phyloP scores from a whole-genome alignment of 2,329 filamentous ascomycete species.

The Colletotrichum sp. region DNA sequence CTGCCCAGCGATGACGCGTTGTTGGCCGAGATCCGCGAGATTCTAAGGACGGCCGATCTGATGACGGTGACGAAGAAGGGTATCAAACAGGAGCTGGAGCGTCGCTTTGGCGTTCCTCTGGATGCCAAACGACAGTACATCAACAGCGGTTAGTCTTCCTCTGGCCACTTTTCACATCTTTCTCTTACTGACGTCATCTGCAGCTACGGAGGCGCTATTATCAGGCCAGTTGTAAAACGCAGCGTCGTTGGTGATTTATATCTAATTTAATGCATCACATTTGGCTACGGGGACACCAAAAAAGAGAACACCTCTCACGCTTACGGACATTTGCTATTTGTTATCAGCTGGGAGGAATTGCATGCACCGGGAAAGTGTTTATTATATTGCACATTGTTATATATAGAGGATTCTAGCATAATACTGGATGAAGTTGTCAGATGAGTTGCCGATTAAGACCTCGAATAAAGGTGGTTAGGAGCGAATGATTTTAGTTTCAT shows the following conservation, averaged over 20 bases:
- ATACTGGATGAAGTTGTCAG: conserved; percentile 1
- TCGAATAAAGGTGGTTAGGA: not conserved
- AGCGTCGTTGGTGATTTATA: not conserved
- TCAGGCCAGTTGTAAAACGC: conserved; percentile 71
- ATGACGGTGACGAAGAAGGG: conserved; percentile 99
- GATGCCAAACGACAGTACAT: conserved; percentile 93
- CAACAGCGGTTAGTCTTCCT: conserved; percentile 76
- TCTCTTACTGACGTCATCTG: conserved; percentile 21
- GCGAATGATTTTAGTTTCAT: not conserved
- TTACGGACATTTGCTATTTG: not conserved
- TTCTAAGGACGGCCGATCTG: conserved; percentile 87
- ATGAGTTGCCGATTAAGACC: not conserved
- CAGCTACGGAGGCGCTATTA: conserved; percentile 79
- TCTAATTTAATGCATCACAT: conserved; percentile 11
- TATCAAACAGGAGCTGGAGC: conserved; percentile 92
- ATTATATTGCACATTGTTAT: not conserved
- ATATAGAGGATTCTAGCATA: conserved; percentile 4
- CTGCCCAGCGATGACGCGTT: conserved; percentile 89
- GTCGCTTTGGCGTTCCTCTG: conserved; percentile 83
- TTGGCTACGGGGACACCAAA: not conserved
- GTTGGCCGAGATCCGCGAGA: conserved; percentile 92
- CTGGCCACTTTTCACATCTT: not conserved
- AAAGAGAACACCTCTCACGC: not conserved
- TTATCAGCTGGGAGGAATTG: not conserved
- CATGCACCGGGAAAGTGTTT: not conserved